Evolutionary conservation across 495 filamentous ascomycete species (phyloP).

Genomic region (Tuber indicum): DNA sequence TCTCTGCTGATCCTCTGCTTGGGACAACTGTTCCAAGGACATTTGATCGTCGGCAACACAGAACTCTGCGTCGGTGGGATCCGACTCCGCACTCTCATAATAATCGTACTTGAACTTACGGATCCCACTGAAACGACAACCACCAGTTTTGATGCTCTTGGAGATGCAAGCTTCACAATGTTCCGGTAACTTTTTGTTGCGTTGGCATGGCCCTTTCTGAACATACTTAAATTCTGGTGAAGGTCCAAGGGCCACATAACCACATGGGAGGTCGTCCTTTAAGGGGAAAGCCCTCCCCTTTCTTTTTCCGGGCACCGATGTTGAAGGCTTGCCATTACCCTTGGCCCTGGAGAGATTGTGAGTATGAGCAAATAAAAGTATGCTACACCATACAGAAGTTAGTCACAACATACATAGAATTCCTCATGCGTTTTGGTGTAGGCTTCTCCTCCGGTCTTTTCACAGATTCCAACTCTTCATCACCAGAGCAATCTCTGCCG

Average conservation of each 20-base stretch:
- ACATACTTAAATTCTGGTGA: not conserved
- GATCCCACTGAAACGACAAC: conserved; percentile 33
- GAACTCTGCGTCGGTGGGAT: conserved; percentile 25
- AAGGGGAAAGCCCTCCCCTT: not conserved
- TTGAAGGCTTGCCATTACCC: not conserved
- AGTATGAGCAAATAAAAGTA: not conserved
- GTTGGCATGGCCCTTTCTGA: not conserved
- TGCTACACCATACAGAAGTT: not conserved
- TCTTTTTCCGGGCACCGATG: not conserved
- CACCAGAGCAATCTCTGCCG: not conserved
- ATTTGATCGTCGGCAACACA: not conserved
- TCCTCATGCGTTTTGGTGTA: not conserved
- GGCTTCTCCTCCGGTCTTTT: not conserved
- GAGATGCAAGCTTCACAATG: conserved; percentile 37
- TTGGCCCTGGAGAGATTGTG: not conserved
- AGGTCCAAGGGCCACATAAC: not conserved
- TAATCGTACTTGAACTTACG: conserved; percentile 27
- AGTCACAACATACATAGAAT: not conserved
- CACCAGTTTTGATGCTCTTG: conserved; percentile 25
- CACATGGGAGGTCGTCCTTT: not conserved
- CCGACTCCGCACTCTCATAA: conserved; percentile 3
- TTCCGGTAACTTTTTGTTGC: conserved; percentile 8
- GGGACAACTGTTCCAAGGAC: not conserved
- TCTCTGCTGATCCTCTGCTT: not conserved
- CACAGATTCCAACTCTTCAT: not conserved